Evolutionary conservation across 2,329 filamentous ascomycete genomes (phyloP).

Genomic region (Clonostachys chloroleuca): DNA sequence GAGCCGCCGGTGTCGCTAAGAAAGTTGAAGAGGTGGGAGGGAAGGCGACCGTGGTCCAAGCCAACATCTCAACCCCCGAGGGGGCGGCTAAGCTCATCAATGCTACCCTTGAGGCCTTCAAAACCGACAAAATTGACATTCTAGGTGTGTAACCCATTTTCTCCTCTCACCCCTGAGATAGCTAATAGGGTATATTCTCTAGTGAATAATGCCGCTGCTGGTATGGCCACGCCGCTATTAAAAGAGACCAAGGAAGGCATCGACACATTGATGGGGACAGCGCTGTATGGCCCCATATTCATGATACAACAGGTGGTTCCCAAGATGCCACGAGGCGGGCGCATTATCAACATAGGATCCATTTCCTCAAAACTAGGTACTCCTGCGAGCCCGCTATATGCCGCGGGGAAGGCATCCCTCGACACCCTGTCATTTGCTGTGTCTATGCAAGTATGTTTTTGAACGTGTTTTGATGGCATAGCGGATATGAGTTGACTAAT

Average conservation of each 20-base stretch:
- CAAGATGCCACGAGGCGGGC: constrained; percentile 25
- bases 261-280: constrained; percentile 19
- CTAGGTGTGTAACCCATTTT: constrained; percentile 16
- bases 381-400: constrained; percentile 8
- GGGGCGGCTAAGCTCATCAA: constrained; percentile 22
- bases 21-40: constrained; percentile 13
- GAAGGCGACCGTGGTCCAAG: constrained; percentile 21
- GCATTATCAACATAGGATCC: constrained; percentile 15
- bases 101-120: constrained; percentile 25
- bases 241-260: constrained; percentile 14
- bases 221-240: constrained; percentile 8
- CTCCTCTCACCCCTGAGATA: not conserved
- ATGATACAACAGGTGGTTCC: constrained; percentile 22
- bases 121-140: constrained; percentile 30
- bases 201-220: constrained; percentile 32
- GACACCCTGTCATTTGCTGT: constrained; percentile 24
- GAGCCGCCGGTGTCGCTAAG: constrained; percentile 20
- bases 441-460: constrained; percentile 20
- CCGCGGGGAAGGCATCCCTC: constrained; percentile 21
- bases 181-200: constrained; percentile 1
- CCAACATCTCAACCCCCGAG: constrained; percentile 21
- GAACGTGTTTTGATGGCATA: too few relatives aligned
- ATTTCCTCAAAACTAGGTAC: constrained; percentile 10
- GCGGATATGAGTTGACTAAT: too few relatives aligned
- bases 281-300: constrained; percentile 26